Base-by-base conservation (phyloP, 2,329 filamentous ascomycete species). In the Trichoderma sp. region DNA sequence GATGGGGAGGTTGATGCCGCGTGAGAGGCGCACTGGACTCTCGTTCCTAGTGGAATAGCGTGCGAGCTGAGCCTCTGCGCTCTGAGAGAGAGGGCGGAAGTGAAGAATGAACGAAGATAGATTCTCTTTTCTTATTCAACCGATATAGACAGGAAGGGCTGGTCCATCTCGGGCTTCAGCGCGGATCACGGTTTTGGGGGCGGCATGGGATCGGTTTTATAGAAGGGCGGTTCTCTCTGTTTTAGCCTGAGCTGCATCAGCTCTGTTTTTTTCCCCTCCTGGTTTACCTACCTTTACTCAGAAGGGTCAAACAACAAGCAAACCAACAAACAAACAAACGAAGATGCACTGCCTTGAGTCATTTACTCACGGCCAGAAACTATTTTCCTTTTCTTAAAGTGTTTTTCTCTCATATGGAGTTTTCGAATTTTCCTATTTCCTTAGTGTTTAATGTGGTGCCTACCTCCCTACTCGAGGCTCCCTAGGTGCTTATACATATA, bases 101-200 rank as follows among this genome's bases (percentile, higher is more conserved):
- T 64, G 54, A 52, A 64, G 62, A 59, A 52, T 58, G 45, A 57
- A 64, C 34, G 62, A 64, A 52, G 54, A 64, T 58, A 64, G 54
- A 61, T 30, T 52, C 54, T 62, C 12, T 51, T 64, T 48, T 44
- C 60, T 43, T 47, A 34, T 58, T 9, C 24, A 24, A 28, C 30
- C 50, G 39, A 47, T 17, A 56, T 55, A 63, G 50, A 63, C 34
- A 24, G 51, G 60, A 48, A 47, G 60, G 28, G 28, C 14, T 41
- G 9, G 10, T 26, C 28, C 34, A 12, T 63, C 21, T 26, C 48
- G 45, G 30, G 39, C 30, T 39, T 44, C 24, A 45, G 51, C 21
- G 51, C 21, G 54, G 55, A 54, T 30, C 55, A 17, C 26, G 28
- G 62, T 39, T 39, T 39, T 39, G 47, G 44, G 30, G 59, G 48